Base-by-base conservation (phyloP, 805 yeast species). In the Candida manassasensis region DNA sequence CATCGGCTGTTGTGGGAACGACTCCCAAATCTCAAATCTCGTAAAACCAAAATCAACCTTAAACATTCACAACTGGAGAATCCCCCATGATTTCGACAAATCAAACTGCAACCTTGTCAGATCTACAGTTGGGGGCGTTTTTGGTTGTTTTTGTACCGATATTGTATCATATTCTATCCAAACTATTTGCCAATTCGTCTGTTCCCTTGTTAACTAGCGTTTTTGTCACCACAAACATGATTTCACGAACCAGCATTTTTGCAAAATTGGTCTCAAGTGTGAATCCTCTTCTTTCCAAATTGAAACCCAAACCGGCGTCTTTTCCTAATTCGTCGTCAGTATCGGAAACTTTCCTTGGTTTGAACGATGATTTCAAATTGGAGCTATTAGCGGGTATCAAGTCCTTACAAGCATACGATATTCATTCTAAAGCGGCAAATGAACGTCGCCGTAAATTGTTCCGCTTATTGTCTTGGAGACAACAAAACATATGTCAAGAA, bases 391-490 rank as follows among this genome's bases (percentile, higher is more conserved):
- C 63, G 2, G 70, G 83, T 0, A 49, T 78, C 6, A 50, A 52
- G n/a, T 70, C 78, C 9, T 53, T 79, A n/a, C 58, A 68, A 24
- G 49, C 57, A 6, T 79, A 79, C 43, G 45, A 61, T 2, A 25
- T 39, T 2, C 59, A 67, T 28, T 59, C 71, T 4, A 56, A 61
- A 26, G 52, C 52, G 3, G 57, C 71, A 67, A 77, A 73, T 41
- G 72, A 71, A 32, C 53, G 69, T 32, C 61, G 74, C 34, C 54
- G 69, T 19, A 53, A 57, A 14, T 49, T 70, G 25, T 69, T 64
- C 52, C 69, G 67, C 41, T 45, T 65, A 44, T 61, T 81, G 72
- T 51, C 72, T 4, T 66, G 73, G 65, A 59, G 73, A 35, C 86
- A 80, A 43, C 84, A 79, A 48, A 57, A 66, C 10, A 52, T 76